A percentile compares a stretch with the other conserved stretches of the same genome.
Evolutionary conservation across 441 rosid species (phyloP).

Genomic region (Erodium trifolium): DNA sequence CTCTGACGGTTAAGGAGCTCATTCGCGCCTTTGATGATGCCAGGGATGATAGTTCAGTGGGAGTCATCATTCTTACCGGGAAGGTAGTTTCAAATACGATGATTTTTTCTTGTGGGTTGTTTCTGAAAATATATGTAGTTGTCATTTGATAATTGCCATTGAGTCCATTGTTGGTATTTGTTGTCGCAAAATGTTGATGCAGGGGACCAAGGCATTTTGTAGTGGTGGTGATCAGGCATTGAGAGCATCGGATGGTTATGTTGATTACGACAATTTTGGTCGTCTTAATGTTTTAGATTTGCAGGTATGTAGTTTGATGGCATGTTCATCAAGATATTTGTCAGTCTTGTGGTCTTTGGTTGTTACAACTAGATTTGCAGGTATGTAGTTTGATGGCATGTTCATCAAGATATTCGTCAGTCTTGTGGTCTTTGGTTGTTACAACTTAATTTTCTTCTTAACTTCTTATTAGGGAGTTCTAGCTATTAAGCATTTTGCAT

Average conservation of each 20-base stretch:
- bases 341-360: neutral
- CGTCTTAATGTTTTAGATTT: slow-evolving; percentile 80
- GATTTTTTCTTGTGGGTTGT: no score
- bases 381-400: slow-evolving; percentile 20
- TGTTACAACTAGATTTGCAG: slow-evolving; percentile 93
- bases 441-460: neutral
- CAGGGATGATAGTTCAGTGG: slow-evolving; percentile 65
- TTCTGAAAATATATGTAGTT: no score
- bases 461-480: neutral
- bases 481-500: neutral
- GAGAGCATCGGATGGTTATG: slow-evolving; percentile 66
- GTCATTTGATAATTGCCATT: no score
- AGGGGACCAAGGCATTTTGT: slow-evolving; percentile 90
- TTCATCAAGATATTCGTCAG: neutral
- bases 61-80: slow-evolving; percentile 80
- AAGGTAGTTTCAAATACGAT: slow-evolving; percentile 35
- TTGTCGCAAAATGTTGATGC: slow-evolving; percentile 10
- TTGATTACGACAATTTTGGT: slow-evolving; percentile 56
- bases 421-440: neutral
- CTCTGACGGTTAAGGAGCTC: slow-evolving; percentile 70
- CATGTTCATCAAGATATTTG: no score
- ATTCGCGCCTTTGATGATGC: slow-evolving; percentile 71
- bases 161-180: no score
- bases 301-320: slow-evolving; percentile 37
- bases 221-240: slow-evolving; percentile 86